phyloP scores from a whole-genome alignment of 2,329 filamentous ascomycete species.

The Pseudogymnoascus sp. region DNA sequence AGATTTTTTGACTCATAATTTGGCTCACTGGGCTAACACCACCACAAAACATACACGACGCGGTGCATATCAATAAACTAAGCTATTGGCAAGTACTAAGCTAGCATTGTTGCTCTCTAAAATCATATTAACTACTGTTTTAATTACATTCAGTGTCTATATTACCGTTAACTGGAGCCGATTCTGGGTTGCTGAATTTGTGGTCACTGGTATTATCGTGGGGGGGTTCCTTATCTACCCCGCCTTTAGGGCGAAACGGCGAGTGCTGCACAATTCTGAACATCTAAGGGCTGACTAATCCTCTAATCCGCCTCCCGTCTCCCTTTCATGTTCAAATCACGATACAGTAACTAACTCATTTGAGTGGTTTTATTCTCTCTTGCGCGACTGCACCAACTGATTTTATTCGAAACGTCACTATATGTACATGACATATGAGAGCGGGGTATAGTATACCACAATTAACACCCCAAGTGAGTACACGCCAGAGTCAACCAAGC shows the following conservation, averaged over 20 bases:
- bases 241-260: slow-evolving; percentile 3
- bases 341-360: not conserved
- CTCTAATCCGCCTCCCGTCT: not conserved
- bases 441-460: not conserved
- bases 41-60: not conserved
- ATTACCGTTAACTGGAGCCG: not conserved
- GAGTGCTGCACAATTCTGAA: not conserved
- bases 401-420: not conserved
- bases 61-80: not conserved
- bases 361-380: not conserved
- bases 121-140: not conserved
- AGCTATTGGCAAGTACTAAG: not conserved
- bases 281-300: not conserved
- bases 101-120: not conserved
- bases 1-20: slow-evolving; percentile 7
- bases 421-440: not conserved
- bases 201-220: slow-evolving; percentile 1
- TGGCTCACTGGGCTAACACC: not conserved
- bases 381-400: not conserved
- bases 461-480: not conserved
- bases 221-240: slow-evolving; percentile 7
- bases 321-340: not conserved
- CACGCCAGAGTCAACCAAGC: not conserved
- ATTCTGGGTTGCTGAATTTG: not conserved
- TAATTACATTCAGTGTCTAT: not conserved